Percentiles rank a stretch among this genome's conserved stretches.
phyloP scores from a whole-genome alignment of 2,329 filamentous ascomycete species.

The Talaromyces sp. region DNA sequence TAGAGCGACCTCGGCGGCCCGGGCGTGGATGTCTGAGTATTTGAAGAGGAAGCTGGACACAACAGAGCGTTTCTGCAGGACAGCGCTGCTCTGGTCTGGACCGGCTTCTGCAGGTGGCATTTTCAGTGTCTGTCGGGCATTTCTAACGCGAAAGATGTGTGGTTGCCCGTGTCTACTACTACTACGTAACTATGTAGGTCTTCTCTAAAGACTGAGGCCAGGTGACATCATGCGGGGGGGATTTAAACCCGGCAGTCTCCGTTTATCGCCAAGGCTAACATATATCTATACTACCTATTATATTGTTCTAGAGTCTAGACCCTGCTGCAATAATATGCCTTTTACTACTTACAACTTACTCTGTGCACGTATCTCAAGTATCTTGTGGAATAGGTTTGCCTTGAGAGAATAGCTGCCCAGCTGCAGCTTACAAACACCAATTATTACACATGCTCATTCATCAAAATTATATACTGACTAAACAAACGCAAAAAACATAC shows the following conservation, averaged over 20 bases:
- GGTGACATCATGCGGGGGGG: background rate
- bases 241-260: background rate
- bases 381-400: too few relatives aligned
- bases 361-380: background rate
- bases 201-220: too few relatives aligned
- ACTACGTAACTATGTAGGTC: background rate
- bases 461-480: too few relatives aligned
- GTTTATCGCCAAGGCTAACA: too few relatives aligned
- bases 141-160: background rate
- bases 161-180: background rate
- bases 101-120: background rate
- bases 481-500: too few relatives aligned
- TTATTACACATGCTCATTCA: too few relatives aligned
- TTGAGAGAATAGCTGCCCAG: too few relatives aligned
- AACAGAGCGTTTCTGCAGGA: slow-evolving; percentile 25
- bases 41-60: slow-evolving; percentile 43
- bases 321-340: background rate
- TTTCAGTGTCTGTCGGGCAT: background rate
- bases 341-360: background rate
- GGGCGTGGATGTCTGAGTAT: slow-evolving; percentile 11
- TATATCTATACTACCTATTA: too few relatives aligned
- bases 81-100: slow-evolving; percentile 3
- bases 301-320: background rate
- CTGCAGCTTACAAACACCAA: too few relatives aligned
- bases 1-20: slow-evolving; percentile 48